Evolutionary conservation across 805 yeast genomes (phyloP), one percentile per base, ranked within the genome.

Genomic region (Sungouiozyma intestinalis): DNA sequence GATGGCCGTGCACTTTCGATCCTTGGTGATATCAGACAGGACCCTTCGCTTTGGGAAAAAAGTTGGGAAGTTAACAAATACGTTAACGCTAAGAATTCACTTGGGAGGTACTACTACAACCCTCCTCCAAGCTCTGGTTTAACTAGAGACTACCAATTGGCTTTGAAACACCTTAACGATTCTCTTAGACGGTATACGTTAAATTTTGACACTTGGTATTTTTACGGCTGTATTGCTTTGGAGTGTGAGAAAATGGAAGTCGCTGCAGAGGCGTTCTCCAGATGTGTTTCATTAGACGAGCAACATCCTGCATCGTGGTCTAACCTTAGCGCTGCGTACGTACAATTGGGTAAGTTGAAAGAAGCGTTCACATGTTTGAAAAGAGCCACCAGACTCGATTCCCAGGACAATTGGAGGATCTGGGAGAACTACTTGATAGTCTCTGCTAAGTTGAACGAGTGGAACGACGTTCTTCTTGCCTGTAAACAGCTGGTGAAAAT

Each of bases 191-290:
- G 77, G 20, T 81, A 81, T 57, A 92, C 96, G 8, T 66, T 85
- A 41, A 76, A 74, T 52, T 77, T 74, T 51, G 85, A 82, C 16
- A 82, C 90, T 31, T 87, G 97, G 95, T 90, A 79, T 58, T 76
- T 87, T 53, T 87, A 88, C 55, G 97, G 97, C 4, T 85, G 95
- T 57, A 68, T 88, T 42, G 95, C 94, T 0, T 66, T 92, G 39
- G 95, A 86, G 55, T 61, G 76, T 13, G 71, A 65, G 6, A 77
- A 81, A 50, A 84, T 73, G 65, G 82, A 79, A 18, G 62, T 83
- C 36, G 95, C 97, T 0, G 79, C 94, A 0, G 94, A 85, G 56
- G 96, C 96, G 0, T 88, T 92, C 58, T 81, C 95, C 0, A 71
- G 97, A 53, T 86, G 96, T 65, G 88, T 87, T 27, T 69, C 94